Evolutionary conservation across 371 early-diverging fungal genomes (phyloP), one percentile per base, ranked within the genome.

Genomic region (Coemansia sp.): DNA sequence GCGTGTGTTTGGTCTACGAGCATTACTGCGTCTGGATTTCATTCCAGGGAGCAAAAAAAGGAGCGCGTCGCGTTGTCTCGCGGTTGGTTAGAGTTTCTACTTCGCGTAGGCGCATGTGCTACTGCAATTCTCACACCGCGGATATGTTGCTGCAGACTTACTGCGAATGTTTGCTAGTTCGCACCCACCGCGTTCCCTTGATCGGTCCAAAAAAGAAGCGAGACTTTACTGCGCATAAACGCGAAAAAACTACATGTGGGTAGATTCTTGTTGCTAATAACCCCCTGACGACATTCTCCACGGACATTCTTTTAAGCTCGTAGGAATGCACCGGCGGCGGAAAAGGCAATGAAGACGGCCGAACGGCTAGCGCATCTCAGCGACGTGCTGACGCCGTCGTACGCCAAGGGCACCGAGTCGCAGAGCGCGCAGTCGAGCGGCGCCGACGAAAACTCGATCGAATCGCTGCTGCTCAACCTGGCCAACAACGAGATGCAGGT

Each of bases 401-500:
- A 76, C 37, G 62, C 60, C 6, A 67, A 60, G 39, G 60, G 51
- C 18, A 39, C 51, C 3, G 54, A 48, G 16, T 32, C 37, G 8
- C 52, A 42, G 7, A 47, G 38, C 12, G 3, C 18, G 2, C 39
- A 33, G 36, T 29, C 42, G 5, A 33, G 29, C 16, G 57, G 58
- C 29, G 47, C 56, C 5, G 63, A 60, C 29, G 55, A 57, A 4
- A 62, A 69, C 40, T 71, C 72, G 24, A 65, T 76, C 34, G 76
- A 76, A 40, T 74, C 76, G n/a, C 55, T 76, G 37, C 52, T 76
- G 37, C 57, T 77, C 18, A 67, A 77, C 18, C 39, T 77, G 53
- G 78, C 78, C 14, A 66, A 77, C 58, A 77, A 77, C 60, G 78
- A 77, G 42, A 74, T 69, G 69, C 77, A 77, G 12, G 75, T 75